Conservation (phyloP, 176 grass and related monocot genomes). For the Miscanthus lutarioriparius region DNA sequence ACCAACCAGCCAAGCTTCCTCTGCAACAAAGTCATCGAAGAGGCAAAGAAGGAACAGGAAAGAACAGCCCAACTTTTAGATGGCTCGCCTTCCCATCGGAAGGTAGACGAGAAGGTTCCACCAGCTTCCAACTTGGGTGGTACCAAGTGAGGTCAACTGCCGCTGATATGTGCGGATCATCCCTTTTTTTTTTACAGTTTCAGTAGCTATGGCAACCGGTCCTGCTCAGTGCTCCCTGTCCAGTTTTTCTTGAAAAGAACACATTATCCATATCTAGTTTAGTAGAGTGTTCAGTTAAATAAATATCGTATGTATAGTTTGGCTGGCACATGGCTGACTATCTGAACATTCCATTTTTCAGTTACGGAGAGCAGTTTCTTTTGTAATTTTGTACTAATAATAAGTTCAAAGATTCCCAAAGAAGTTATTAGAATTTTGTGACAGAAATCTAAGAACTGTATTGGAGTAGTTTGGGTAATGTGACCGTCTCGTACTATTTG, state of each 20-base stretch:
- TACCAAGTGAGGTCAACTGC: conserved; percentile 22
- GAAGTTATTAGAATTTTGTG: background rate
- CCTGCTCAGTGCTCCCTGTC: background rate
- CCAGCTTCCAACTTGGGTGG: background rate
- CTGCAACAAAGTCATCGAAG: conserved; percentile 66
- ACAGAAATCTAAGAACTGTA: background rate
- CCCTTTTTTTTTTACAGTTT: background rate
- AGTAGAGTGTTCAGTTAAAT: background rate
- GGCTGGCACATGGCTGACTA: background rate
- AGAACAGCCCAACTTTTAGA: conserved; percentile 32
- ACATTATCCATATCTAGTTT: background rate
- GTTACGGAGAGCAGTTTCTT: background rate
- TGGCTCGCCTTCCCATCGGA: conserved; percentile 27
- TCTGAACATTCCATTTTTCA: background rate
- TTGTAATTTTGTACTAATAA: background rate
- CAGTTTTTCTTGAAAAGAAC: background rate
- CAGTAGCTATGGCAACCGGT: background rate
- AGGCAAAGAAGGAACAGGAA: conserved; percentile 58
- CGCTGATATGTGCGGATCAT: background rate
- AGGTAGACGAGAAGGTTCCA: conserved; percentile 12
- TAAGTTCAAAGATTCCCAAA: background rate
- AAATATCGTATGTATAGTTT: background rate
- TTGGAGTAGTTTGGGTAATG: background rate
- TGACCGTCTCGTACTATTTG: background rate
- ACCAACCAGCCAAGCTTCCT: conserved; percentile 98